Evolutionary conservation across 495 filamentous ascomycete species (phyloP).

Genomic region (Penicillium odoratum): DNA sequence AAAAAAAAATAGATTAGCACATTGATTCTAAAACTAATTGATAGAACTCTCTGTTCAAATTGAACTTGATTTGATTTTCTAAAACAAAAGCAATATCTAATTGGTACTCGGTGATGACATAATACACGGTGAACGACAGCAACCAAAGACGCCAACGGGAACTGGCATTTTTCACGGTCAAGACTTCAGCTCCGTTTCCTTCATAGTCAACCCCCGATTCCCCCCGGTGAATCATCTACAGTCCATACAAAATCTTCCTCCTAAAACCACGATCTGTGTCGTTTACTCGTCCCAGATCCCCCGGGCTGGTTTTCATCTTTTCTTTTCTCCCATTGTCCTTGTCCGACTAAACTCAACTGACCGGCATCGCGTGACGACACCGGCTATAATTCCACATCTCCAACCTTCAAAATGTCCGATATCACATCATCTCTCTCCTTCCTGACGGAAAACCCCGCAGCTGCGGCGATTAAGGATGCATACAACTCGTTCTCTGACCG

Average conservation of each 20-base stretch:
- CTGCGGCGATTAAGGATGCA: slow-evolving; percentile 68
- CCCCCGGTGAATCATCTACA: slow-evolving; percentile 20
- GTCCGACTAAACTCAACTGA: slow-evolving; percentile 18
- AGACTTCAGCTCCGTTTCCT: slow-evolving; percentile 29
- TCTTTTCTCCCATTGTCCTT: slow-evolving; percentile 22
- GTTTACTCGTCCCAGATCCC: slow-evolving; percentile 30
- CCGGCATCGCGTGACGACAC: slow-evolving; percentile 31
- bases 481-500: slow-evolving; percentile 81
- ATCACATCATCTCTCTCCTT: slow-evolving; percentile 60
- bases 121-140: slow-evolving; percentile 29
- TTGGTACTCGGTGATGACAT: slow-evolving; percentile 19
- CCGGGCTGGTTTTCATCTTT: slow-evolving; percentile 39
- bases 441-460: slow-evolving; percentile 70
- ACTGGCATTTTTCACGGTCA: slow-evolving; percentile 38
- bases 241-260: slow-evolving; percentile 21
- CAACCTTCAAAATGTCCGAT: slow-evolving; percentile 42
- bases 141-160: slow-evolving; percentile 33
- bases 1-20: not conserved
- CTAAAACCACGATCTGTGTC: slow-evolving; percentile 16
- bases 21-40: not conserved
- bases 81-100: not conserved
- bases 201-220: slow-evolving; percentile 20
- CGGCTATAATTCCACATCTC: slow-evolving; percentile 18
- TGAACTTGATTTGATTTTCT: not conserved
- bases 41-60: not conserved